Evolutionary conservation across 306 rosid species (phyloP), one percentile per base, ranked within the genome.

Genomic region (Gastrolobium bilobum): DNA sequence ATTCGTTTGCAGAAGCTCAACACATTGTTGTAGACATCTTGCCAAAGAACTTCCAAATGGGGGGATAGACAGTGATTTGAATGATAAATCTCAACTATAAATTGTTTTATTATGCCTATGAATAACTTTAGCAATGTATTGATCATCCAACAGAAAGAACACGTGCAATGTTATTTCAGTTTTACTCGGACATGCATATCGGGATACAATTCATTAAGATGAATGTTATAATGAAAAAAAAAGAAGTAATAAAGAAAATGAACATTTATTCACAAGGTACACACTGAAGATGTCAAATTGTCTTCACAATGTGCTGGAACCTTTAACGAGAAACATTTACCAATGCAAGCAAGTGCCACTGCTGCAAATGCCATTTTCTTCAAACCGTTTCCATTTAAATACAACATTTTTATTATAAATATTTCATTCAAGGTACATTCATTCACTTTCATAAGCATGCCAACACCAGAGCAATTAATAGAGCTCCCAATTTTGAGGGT

Each of bases 391-490:
- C 67, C 50, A 67, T 68, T 38, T 48, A 46, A 56, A 67, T 68
- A 68, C 48, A 30, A 66, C 58, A 40, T 57, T 43, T 75, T 29
- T 50, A 69, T 39, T 30, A 35, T n/a, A 30, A 69, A 47, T 51
- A 61, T 39, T 43, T 60, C 34, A 31, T 46, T 68, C 40, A 33
- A 56, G 72, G 29, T 54, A 74, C 81, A 75, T 35, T 75, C 71
- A 26, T 81, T 64, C 80, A 57, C 76, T 66, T 81, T 35, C 64
- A 53, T 20, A 53, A 77, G 58, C 81, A 65, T n/a, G 39, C 43
- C 42, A 35, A 69, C 46, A 58, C 54, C 71, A 58, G 43, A 79
- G 59, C 46, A 58, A 47, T 20, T 34, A 35, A 4, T 26, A 14
- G 37, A 48, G 57, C 63, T 37, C 71, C 44, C 77, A 26, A 8